These are phyloP conservation scores for Senecio squalidus DNA, from an alignment of 140 eudicot genomes.

Conservation along the genomic window DNA sequence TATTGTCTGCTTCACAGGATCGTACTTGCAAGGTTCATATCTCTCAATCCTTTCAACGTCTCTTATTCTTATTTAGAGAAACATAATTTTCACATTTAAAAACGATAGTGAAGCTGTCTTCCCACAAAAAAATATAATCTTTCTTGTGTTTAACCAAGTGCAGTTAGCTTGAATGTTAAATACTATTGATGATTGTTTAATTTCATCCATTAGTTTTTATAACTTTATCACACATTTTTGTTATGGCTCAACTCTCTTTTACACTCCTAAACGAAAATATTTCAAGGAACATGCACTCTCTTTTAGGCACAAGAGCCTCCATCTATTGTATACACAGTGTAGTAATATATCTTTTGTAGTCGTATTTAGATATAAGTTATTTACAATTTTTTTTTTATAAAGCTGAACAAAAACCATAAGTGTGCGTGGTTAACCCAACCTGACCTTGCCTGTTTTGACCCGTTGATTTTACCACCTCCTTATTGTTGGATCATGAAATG, in stretches of 20 bases:
- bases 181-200: background rate
- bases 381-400: too few species aligned
- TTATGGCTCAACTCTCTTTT: background rate
- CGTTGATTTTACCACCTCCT: background rate
- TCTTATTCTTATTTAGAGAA: constrained; percentile 3
- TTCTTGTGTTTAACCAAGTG: background rate
- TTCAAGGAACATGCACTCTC: background rate
- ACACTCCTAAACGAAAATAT: background rate
- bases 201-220: background rate
- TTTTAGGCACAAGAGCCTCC: background rate
- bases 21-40: constrained; percentile 82
- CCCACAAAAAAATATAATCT: background rate
- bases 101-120: constrained; percentile 8
- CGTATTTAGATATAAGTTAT: too few species aligned
- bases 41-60: background rate
- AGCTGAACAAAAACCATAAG: too few species aligned
- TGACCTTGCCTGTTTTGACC: too few species aligned
- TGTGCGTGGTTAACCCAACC: too few species aligned
- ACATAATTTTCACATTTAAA: background rate
- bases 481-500: constrained; percentile 3
- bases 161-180: background rate
- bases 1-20: constrained; percentile 81
- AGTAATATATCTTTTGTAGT: too few species aligned
- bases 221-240: background rate
- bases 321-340: constrained; percentile 7